Conservation (phyloP, 1,284 basidiomycete genomes). For the Takashimella tepidaria region DNA sequence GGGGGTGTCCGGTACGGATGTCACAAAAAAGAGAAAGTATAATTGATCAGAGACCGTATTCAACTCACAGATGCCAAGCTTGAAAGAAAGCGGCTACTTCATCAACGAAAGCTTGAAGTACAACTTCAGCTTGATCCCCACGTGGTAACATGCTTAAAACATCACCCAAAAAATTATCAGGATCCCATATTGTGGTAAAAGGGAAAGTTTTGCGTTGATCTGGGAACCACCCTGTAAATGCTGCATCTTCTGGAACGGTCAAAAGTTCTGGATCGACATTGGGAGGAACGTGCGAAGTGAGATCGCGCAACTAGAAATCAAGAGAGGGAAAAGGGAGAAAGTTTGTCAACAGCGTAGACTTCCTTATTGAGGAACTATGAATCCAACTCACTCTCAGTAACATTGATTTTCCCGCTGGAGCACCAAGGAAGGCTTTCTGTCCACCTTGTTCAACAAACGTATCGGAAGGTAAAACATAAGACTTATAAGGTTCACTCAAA, state of each 20-base stretch:
- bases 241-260: slow-evolving; percentile 39
- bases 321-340: not conserved
- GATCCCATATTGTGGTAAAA: slow-evolving; percentile 49
- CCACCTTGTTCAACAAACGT: slow-evolving; percentile 14
- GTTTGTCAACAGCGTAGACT: not conserved
- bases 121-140: slow-evolving; percentile 37
- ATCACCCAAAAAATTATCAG: slow-evolving; percentile 46
- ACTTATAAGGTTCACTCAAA: slow-evolving; percentile 31
- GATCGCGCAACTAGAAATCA: not conserved
- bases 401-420: slow-evolving; percentile 40
- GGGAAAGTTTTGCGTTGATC: slow-evolving; percentile 46
- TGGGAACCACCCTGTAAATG: slow-evolving; percentile 44
- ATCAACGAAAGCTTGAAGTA: slow-evolving; percentile 36
- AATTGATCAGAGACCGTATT: too few relatives aligned
- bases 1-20: too few relatives aligned
- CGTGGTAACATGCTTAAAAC: slow-evolving; percentile 43
- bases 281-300: too few relatives aligned
- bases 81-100: slow-evolving; percentile 41
- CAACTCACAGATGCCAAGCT: slow-evolving; percentile 39
- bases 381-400: slow-evolving; percentile 8
- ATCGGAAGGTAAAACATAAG: slow-evolving; percentile 33
- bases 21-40: too few relatives aligned
- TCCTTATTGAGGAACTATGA: too few relatives aligned
- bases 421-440: slow-evolving; percentile 37
- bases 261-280: slow-evolving; percentile 16